These are phyloP conservation scores for Pleurotus pulmonarius DNA, from an alignment of 768 basidiomycete species.

Conservation along the genomic window DNA sequence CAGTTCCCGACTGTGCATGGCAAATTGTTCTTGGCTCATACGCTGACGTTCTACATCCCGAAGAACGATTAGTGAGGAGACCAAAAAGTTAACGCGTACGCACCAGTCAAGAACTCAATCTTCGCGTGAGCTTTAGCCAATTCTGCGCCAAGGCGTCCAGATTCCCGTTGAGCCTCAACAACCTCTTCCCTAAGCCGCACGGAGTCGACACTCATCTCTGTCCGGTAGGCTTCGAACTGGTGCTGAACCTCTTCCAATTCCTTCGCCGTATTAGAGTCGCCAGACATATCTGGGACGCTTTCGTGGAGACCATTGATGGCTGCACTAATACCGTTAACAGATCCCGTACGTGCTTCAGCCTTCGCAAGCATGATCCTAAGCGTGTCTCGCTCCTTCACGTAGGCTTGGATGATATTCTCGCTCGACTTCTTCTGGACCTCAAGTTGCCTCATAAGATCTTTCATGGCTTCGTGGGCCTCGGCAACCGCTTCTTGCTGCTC, in stretches of 20 bases:
- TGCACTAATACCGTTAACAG: constrained; percentile 16
- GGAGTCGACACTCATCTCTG: constrained; percentile 79
- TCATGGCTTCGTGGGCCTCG: constrained; percentile 87
- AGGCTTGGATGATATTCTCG: constrained; percentile 71
- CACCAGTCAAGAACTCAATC: constrained; percentile 74
- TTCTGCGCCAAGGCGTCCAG: constrained; percentile 56
- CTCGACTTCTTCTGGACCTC: constrained; percentile 72
- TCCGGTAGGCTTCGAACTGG: constrained; percentile 77
- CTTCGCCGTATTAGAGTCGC: constrained; percentile 39
- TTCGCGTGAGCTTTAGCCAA: constrained; percentile 85
- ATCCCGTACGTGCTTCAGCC: constrained; percentile 30
- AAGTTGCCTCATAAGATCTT: constrained; percentile 71
- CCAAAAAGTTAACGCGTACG: constrained; percentile 19
- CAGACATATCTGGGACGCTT: constrained; percentile 9
- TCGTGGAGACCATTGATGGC: constrained; percentile 10
- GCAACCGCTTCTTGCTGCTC: constrained; percentile 78
- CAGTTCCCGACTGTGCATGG: constrained; percentile 59
- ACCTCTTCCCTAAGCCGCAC: constrained; percentile 71
- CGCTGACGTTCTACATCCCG: constrained; percentile 56
- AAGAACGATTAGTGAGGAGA: constrained; percentile 5
- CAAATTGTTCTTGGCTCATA: constrained; percentile 66
- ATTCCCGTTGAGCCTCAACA: constrained; percentile 59
- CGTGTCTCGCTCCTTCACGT: constrained; percentile 85
- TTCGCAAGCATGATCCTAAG: constrained; percentile 71
- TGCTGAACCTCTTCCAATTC: constrained; percentile 72